Base-by-base conservation (phyloP, 176 grass and related monocot species). In the Triticum aestivum region DNA sequence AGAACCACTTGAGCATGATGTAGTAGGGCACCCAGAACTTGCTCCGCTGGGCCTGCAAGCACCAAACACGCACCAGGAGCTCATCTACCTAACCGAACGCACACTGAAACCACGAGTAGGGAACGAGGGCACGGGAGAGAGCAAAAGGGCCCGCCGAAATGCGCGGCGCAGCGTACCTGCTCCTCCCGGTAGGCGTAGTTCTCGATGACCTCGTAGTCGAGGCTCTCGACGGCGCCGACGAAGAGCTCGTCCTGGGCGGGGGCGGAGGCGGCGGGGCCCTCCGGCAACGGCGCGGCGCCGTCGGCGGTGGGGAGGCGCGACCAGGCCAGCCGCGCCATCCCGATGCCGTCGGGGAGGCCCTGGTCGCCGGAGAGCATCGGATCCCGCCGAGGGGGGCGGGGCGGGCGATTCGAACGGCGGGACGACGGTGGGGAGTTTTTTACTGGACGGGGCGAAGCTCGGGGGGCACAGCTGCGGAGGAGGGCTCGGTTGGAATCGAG, bases 141-240 rank as follows among this genome's bases (percentile, higher is more conserved):
- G 41, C 20, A 21, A 77, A 11, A 5, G 26, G 35, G 61, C 3
- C 3, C 49, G 17, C 2, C 54, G 56, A 59, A 59, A 59, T 59
- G 56, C 0, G 56, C 56, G 59, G 23, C 34, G 56, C 2, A 38
- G 23, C 34, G 39, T 66, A 98, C 97, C 94, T 98, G 97, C 69
- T 96, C 84, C 89, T 98, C 97, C 86, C 97, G 87, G 88, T 98
- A 98, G n/a, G 97, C 97, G 83, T 90, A 94, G 85, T 98, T 98
- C 90, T 98, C 97, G 85, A 98, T 90, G 75, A 98, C 90, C 92
- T 98, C 97, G 75, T 98, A 98, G 86, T 98, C 97, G 76, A 98
- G 91, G 94, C 97, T 98, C 89, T 98, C 97, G 45, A 92, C 89
- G 41, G 65, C 70, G 24, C 61, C 82, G n/a, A 81, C 78, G 76